Percentiles rank a stretch among this genome's conserved stretches.
Conservation (phyloP, 164 flowering plant genomes). For the Annona cherimola region DNA sequence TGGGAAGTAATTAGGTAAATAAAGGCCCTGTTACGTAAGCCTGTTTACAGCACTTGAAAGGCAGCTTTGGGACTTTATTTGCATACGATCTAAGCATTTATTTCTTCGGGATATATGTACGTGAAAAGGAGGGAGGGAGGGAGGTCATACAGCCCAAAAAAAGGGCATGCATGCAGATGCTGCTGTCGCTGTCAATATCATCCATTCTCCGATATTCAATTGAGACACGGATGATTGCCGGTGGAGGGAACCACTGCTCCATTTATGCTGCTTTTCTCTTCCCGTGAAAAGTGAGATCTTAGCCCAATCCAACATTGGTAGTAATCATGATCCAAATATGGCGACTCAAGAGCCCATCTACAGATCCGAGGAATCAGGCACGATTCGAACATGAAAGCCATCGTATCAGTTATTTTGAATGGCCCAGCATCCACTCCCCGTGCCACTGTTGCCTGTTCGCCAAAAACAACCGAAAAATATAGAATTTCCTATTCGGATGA, state of each 20-base stretch:
- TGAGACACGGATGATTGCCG: background rate
- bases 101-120: no score
- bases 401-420: conserved; percentile 48
- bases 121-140: no score
- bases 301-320: conserved; percentile 94
- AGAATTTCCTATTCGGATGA: background rate
- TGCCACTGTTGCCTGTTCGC: conserved; percentile 62
- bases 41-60: no score
- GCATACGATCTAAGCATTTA: no score
- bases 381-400: conserved; percentile 98
- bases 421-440: conserved; percentile 58
- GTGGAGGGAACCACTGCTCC: no score
- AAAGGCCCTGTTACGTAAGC: no score
- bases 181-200: background rate
- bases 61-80: no score
- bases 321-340: conserved; percentile 61
- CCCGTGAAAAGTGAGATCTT: conserved; percentile 57
- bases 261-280: conserved; percentile 8
- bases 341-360: conserved; percentile 86
- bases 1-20: no score
- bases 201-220: background rate
- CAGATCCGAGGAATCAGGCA: conserved; percentile 75
- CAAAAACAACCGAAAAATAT: background rate
- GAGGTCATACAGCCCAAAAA: background rate
- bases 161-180: background rate